Evolutionary conservation across 805 yeast species (phyloP).

Genomic region (Zygoascus bituminiphila): DNA sequence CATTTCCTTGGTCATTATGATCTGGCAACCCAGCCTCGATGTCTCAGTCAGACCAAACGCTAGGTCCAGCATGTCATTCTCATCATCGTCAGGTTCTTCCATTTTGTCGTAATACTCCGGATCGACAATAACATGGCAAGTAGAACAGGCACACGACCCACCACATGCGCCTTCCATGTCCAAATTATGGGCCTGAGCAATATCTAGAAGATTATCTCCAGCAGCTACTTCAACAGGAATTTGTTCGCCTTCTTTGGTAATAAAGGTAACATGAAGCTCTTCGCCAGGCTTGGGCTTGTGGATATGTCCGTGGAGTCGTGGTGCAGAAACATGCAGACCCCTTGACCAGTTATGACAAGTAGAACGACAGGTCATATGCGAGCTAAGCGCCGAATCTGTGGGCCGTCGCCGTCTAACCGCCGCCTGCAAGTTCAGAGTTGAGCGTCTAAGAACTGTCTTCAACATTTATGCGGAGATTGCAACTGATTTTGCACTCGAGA

Average conservation of each 20-base stretch:
- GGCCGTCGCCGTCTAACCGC: no score
- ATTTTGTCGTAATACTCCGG: constrained; percentile 86
- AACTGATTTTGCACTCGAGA: no score
- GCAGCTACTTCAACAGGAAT: constrained; percentile 76
- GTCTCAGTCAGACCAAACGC: constrained; percentile 98
- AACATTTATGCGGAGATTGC: not conserved
- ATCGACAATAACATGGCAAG: constrained; percentile 94
- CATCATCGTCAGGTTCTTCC: constrained; percentile 96
- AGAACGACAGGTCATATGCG: no score
- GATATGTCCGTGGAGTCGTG: constrained; percentile 64
- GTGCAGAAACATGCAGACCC: not conserved
- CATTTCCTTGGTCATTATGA: constrained; percentile 76
- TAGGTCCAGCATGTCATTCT: constrained; percentile 94
- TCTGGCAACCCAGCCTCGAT: constrained; percentile 91
- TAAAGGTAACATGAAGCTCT: constrained; percentile 79
- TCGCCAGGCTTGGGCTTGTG: constrained; percentile 91
- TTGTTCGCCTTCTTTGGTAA: constrained; percentile 85
- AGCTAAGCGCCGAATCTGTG: no score
- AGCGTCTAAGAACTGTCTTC: not conserved
- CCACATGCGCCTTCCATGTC: constrained; percentile 99
- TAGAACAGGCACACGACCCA: constrained; percentile 97
- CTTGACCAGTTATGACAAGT: not conserved
- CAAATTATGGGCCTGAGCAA: constrained; percentile 86
- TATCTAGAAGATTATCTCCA: constrained; percentile 86
- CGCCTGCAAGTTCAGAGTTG: not conserved